Conservation (phyloP, 306 rosid genomes). For the Acacia confusa region DNA sequence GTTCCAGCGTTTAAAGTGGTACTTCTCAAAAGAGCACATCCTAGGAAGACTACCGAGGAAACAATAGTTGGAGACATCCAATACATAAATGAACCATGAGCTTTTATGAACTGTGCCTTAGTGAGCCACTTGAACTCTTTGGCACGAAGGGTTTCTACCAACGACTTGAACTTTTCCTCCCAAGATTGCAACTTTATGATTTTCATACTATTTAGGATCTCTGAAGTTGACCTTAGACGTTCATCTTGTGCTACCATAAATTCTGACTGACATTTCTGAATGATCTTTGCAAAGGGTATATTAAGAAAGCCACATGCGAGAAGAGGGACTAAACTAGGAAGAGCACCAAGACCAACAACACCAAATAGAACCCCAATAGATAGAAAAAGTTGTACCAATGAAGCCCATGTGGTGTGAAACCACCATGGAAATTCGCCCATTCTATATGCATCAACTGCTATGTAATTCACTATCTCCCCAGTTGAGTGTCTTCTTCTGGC, state of each 20-base stretch:
- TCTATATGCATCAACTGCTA: constrained; percentile 77
- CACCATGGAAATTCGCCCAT: constrained; percentile 94
- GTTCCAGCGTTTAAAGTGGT: constrained; percentile 71
- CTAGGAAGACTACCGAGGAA: constrained; percentile 60
- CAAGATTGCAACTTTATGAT: constrained; percentile 81
- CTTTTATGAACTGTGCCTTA: constrained; percentile 45
- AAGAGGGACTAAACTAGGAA: constrained; percentile 63
- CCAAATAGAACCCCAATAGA: constrained; percentile 49
- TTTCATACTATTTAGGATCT: constrained; percentile 76
- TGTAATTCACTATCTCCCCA: constrained; percentile 76
- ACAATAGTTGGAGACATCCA: constrained; percentile 78
- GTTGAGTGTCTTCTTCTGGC: constrained; percentile 67
- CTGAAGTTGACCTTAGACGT: constrained; percentile 75
- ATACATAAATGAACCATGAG: constrained; percentile 45
- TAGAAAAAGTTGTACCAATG: constrained; percentile 43
- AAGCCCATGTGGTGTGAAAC: constrained; percentile 65
- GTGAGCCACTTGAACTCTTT: constrained; percentile 68
- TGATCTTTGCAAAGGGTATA: constrained; percentile 59
- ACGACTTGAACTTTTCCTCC: constrained; percentile 67
- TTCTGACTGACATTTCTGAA: constrained; percentile 60
- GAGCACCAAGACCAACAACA: constrained; percentile 69
- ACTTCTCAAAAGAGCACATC: constrained; percentile 50
- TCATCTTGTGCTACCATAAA: constrained; percentile 77
- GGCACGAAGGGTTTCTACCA: constrained; percentile 46
- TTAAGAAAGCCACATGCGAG: constrained; percentile 59